These are phyloP conservation scores for Diutina scorzettiae DNA, from an alignment of 1,139 yeast genomes.

Conservation along the genomic window DNA sequence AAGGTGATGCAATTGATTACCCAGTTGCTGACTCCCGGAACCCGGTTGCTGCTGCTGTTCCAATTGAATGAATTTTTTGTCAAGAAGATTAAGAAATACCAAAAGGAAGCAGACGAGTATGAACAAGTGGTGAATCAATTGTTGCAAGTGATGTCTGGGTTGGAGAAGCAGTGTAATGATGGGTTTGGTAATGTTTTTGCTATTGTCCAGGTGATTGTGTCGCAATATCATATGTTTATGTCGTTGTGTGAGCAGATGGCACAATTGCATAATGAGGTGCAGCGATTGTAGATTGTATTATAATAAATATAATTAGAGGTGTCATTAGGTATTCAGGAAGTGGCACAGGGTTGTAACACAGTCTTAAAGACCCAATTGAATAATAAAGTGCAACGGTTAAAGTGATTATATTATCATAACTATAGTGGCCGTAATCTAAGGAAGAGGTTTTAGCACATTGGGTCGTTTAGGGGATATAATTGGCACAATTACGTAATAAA, in stretches of 20 bases:
- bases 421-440: no score
- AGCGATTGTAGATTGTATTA: no score
- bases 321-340: background rate
- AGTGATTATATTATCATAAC: no score
- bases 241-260: conserved; percentile 86
- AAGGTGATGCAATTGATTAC: conserved; percentile 54
- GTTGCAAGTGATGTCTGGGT: conserved; percentile 34
- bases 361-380: no score
- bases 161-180: conserved; percentile 33
- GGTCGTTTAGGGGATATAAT: no score
- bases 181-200: conserved; percentile 42
- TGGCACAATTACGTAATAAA: no score
- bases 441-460: no score
- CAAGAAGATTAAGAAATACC: conserved; percentile 55
- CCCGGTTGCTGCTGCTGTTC: conserved; percentile 44
- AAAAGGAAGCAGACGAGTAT: conserved; percentile 52
- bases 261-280: conserved; percentile 65
- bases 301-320: background rate
- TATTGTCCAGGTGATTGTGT: conserved; percentile 57
- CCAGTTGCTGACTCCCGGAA: conserved; percentile 58
- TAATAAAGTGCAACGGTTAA: no score
- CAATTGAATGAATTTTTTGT: conserved; percentile 36
- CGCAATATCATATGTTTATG: conserved; percentile 80
- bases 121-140: conserved; percentile 69
- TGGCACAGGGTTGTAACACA: no score